Base-by-base conservation (phyloP, 441 rosid species). In the Croton setiger region DNA sequence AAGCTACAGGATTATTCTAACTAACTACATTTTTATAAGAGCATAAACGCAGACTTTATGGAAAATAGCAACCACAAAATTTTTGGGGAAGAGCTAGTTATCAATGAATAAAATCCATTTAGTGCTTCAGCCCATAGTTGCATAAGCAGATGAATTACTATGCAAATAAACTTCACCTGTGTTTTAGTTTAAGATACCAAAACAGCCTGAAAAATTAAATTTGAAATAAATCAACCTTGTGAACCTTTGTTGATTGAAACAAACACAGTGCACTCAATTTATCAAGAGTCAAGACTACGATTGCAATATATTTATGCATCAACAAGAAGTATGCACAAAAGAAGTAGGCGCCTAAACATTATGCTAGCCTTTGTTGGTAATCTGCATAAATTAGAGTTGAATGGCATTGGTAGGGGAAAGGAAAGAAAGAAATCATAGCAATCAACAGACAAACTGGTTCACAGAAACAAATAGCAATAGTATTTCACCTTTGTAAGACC, bases 401-500 rank as follows among this genome's bases (percentile, higher is more conserved):
- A 15, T 64, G 48, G 20, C 20, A 48, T 48, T n/a, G 15, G n/a
- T 2, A 43, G 23, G 54, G 6, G 37, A 64, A 36, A 33, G 44
- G 4, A n/a, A 47, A 18, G 4, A 48, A 43, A 7, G 31, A 27
- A 49, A 1, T 31, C 44, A 63, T 18, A 62, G 18, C 37, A 31
- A 11, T 45, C n/a, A 5, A 18, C 55, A 39, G 55, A n/a, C 15
- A 62, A n/a, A 12, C 12, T 17, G 37, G 23, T 10, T 39, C 4
- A 64, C 17, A 72, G 37, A 57, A 31, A 64, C 39, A 13, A 41
- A 48, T 14, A 39, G 35, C 17, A 66, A 58, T 9, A 10, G 7
- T 7, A 14, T 21, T 71, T 58, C 64, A 95, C 98, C 98, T 86
- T 96, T 72, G 77, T 88, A 73, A 75, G 63, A 68, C 75, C 77